Base-by-base conservation (phyloP, 1,284 basidiomycete genomes). In the Trichosporon sp. region DNA sequence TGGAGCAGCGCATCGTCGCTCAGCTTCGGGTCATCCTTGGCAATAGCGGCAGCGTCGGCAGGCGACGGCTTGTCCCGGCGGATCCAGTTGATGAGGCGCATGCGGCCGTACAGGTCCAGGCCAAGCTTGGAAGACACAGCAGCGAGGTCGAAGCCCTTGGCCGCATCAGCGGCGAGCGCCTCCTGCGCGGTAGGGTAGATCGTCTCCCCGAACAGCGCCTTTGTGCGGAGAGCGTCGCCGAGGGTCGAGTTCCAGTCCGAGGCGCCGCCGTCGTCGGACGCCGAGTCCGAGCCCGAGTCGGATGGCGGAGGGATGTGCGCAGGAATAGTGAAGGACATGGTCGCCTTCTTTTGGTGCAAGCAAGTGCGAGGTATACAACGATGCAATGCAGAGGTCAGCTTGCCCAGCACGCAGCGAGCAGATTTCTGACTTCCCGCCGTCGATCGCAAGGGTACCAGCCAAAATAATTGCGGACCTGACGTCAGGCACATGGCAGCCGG, bases 31-130 rank as follows among this genome's bases (percentile, higher is more conserved):
- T 63, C 66, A 49, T 59, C 63, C 32, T 58, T 57, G 14, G 21
- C 27, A 52, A 68, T 32, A 16, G 52, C 54, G 6, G 13, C 25
- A 4, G 61, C 66, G 10, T 61, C 59, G 13, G 29, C 49, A 0
- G 46, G 25, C 1, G 60, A 16, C 2, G 56, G 60, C 44, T 44
- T 36, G 19, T 86, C 82, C 80, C 87, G 89, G 62, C 93, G 83
- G 70, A 95, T 92, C 76, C 86, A 90, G 78, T 96, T 95, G 76
- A 96, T 87, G 60, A 96, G 80, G 56, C 90, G 86, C 70, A 93
- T 89, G 19, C 86, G 81, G 52, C 86, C 86, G 78, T 92, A 88
- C 66, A 88, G 86, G 75, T 88, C 86, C 52, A 87, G 75, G 0
- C 74, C 84, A 23, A 78, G 63, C 21, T 65, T 66, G 21, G 70